Base-by-base conservation (phyloP, 345 rosid genomes). In the Aurinia saxatilis region DNA sequence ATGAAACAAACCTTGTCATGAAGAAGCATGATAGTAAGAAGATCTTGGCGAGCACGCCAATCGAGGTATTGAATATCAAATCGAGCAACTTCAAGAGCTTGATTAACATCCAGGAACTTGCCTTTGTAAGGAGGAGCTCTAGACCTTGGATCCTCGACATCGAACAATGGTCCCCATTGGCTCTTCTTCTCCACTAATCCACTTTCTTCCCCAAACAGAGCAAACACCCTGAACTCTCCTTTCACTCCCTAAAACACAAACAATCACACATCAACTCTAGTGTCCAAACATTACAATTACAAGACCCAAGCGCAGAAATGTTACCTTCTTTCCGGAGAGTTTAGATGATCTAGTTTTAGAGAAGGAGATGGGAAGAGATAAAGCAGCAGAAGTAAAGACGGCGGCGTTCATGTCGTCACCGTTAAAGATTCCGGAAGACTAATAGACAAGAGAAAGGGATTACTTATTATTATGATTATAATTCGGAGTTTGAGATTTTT, bases 21-120 rank as follows among this genome's bases (percentile, higher is more conserved):
- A 41, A 93, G 90, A 17, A 87, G 72, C 97, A 93, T 85, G 66
- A 93, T 93, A 48, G 87, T 80, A 33, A 89, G 96, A 12, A 93
- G 79, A 80, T 93, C 99, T 79, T 87, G 99, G 21, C 99, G 84
- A 55, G 99, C 99, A 58, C 89, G 83, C 99, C 99, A 92, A 67
- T 92, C 97, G 11, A 88, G 70, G 50, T 92, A 92, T 57, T 87
- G 96, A 73, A 92, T 87, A 70, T 92, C 99, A 52, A 67, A 92
- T 68, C 95, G 82, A 36, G 95, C 97, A 41, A 92, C 87, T 81
- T 92, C 96, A 38, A 92, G 71, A 16, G 99, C 99, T 76, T 92
- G 95, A 73, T 87, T 70, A 8, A 68, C 87, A 76, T 93, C 96
- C 81, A 84, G 45, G 75, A 93, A 84, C 79, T 84, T 93, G 57